A percentile compares a stretch with the other conserved stretches of the same genome.
These are phyloP conservation scores for Ophiognomonia clavigignenti-juglandacearum DNA, from an alignment of 2,329 filamentous ascomycete species.

Conservation along the genomic window DNA sequence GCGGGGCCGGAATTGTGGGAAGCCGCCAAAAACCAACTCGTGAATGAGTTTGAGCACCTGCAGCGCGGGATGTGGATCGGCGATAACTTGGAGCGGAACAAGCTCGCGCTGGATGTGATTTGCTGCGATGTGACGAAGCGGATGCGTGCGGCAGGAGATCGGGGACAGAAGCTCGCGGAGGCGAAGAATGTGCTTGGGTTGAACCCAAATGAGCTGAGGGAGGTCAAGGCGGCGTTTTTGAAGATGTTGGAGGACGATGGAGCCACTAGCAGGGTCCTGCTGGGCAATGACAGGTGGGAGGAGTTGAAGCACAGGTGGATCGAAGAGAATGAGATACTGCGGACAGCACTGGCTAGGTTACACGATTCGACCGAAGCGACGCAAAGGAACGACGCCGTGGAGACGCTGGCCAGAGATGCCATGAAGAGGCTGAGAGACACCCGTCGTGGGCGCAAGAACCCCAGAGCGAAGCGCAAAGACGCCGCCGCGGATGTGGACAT, in stretches of 20 bases:
- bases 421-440: conserved; percentile 73
- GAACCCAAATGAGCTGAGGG: conserved; percentile 44
- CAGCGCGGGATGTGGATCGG: conserved; percentile 54
- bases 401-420: conserved; percentile 69
- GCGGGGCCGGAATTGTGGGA: conserved; percentile 72
- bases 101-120: conserved; percentile 70
- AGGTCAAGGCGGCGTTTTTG: conserved; percentile 62
- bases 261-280: conserved; percentile 69
- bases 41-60: conserved; percentile 61
- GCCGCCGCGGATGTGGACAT: conserved; percentile 4
- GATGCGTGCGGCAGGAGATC: conserved; percentile 57
- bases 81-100: conserved; percentile 52
- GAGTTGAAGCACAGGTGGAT: conserved; percentile 67
- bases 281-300: conserved; percentile 66
- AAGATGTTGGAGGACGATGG: conserved; percentile 59
- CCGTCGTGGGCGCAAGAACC: conserved; percentile 41
- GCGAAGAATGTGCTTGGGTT: conserved; percentile 58
- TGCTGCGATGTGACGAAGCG: conserved; percentile 79
- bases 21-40: conserved; percentile 60
- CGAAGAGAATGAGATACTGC: conserved; percentile 49
- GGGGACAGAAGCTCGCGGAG: conserved; percentile 66
- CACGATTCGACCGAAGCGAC: conserved; percentile 52
- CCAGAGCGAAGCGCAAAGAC: conserved; percentile 8
- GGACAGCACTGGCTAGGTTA: conserved; percentile 45
- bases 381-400: conserved; percentile 62